A percentile compares a stretch with the other conserved stretches of the same genome.
Evolutionary conservation across 805 yeast species (phyloP).

Genomic region (Candida schatavii): DNA sequence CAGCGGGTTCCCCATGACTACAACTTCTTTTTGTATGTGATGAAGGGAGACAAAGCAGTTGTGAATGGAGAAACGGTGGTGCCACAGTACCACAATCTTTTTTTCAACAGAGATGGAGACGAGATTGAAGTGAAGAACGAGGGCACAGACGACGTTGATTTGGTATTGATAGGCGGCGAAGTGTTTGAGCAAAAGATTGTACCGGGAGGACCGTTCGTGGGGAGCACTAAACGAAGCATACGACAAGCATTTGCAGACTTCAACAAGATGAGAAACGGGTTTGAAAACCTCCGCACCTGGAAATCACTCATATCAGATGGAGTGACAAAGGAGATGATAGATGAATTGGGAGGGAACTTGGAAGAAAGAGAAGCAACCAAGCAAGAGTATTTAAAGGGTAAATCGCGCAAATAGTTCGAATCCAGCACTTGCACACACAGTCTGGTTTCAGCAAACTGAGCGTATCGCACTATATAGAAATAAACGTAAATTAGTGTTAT

Average conservation of each 20-base stretch:
- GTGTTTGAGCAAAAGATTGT: conserved; percentile 70
- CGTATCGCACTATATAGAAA: too few species aligned
- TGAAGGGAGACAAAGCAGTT: conserved; percentile 54
- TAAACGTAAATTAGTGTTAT: too few species aligned
- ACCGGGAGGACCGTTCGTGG: conserved; percentile 94
- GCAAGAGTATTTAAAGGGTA: conserved; percentile 6
- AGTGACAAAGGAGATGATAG: conserved; percentile 40
- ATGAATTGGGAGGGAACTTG: conserved; percentile 33
- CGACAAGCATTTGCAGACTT: conserved; percentile 70
- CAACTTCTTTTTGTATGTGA: conserved; percentile 70
- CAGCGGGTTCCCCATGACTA: conserved; percentile 53
- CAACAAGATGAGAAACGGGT: conserved; percentile 65
- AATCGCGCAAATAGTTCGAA: not conserved
- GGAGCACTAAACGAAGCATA: conserved; percentile 62
- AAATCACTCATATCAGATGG: conserved; percentile 43
- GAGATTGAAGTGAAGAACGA: conserved; percentile 31
- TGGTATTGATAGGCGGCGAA: conserved; percentile 76
- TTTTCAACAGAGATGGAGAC: conserved; percentile 71
- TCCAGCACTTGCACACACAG: too few species aligned
- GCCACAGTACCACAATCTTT: conserved; percentile 50
- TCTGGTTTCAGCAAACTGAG: too few species aligned
- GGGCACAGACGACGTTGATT: conserved; percentile 41
- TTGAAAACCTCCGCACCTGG: conserved; percentile 66
- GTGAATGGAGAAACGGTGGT: conserved; percentile 37
- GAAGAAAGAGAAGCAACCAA: conserved; percentile 27